Percentiles rank a stretch among this genome's conserved stretches.
phyloP scores from a whole-genome alignment of 495 filamentous ascomycete species.

The Xylaria grammica region DNA sequence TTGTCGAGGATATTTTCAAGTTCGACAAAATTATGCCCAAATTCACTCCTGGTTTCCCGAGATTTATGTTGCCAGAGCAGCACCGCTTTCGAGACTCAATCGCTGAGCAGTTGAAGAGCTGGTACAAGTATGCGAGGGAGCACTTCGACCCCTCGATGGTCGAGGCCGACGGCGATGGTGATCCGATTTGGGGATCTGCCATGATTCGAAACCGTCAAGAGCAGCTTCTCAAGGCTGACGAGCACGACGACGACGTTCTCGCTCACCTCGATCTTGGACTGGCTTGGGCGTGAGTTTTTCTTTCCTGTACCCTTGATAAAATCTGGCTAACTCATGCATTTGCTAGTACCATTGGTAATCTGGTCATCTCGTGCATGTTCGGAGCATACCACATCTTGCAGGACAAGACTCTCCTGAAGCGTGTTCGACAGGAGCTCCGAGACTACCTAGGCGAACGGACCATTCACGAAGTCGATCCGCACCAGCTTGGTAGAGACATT shows the following conservation, averaged over 20 bases:
- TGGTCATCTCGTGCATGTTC: constrained; percentile 27
- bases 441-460: constrained; percentile 1
- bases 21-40: constrained; percentile 10
- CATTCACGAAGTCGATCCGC: neutral
- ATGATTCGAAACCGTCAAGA: constrained; percentile 16
- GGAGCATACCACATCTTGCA: constrained; percentile 19
- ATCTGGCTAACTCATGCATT: neutral
- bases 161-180: constrained; percentile 17
- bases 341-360: constrained; percentile 22
- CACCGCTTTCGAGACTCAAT: constrained; percentile 11
- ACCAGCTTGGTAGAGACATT: constrained; percentile 22
- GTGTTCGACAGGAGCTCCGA: constrained; percentile 20
- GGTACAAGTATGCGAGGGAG: constrained; percentile 16
- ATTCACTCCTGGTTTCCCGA: constrained; percentile 7
- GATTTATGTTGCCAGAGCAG: constrained; percentile 6
- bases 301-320: neutral
- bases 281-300: constrained; percentile 26
- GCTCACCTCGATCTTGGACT: constrained; percentile 25
- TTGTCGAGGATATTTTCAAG: constrained; percentile 15
- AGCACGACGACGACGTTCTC: constrained; percentile 25
- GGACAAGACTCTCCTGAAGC: constrained; percentile 14
- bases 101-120: constrained; percentile 11
- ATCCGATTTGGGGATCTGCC: constrained; percentile 19
- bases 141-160: constrained; percentile 10
- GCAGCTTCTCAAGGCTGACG: constrained; percentile 15